Percentiles rank a stretch among this genome's conserved stretches.
Evolutionary conservation across 2,329 filamentous ascomycete genomes (phyloP).

Genomic region (Dactylellina haptotyla): DNA sequence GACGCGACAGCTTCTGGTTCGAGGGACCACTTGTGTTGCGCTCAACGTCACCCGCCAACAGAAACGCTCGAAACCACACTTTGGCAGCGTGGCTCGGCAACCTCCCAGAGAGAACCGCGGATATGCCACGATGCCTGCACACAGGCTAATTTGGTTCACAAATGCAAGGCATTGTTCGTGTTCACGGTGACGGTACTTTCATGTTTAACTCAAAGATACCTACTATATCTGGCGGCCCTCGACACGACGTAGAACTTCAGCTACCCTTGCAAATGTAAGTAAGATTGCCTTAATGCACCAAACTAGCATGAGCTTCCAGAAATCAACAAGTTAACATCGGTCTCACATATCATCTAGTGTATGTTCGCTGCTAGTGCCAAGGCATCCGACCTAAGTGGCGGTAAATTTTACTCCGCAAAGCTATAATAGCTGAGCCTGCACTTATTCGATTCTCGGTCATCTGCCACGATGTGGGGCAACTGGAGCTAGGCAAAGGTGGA

Average conservation of each 20-base stretch:
- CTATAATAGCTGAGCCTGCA: neutral
- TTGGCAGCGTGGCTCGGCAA: too few relatives aligned
- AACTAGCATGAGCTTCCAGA: neutral
- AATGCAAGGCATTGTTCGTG: too few relatives aligned
- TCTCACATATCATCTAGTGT: too few relatives aligned
- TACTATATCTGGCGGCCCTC: neutral
- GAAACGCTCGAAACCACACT: too few relatives aligned
- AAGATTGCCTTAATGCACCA: neutral
- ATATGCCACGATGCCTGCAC: too few relatives aligned
- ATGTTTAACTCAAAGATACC: too few relatives aligned
- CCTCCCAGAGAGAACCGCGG: too few relatives aligned
- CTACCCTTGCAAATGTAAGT: too few relatives aligned
- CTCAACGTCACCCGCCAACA: conserved; percentile 16
- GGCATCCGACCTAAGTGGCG: neutral
- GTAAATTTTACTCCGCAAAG: neutral
- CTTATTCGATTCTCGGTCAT: conserved; percentile 32
- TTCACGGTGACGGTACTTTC: too few relatives aligned
- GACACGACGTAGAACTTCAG: neutral
- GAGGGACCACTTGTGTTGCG: conserved; percentile 39
- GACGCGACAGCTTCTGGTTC: conserved; percentile 43
- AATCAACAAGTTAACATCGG: neutral
- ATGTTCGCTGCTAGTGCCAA: neutral
- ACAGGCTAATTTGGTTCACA: neutral
- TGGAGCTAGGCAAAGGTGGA: conserved; percentile 18
- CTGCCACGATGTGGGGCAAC: conserved; percentile 51